Percentiles rank a stretch among this genome's conserved stretches.
phyloP scores from a whole-genome alignment of 2,329 filamentous ascomycete genomes.

The Teratosphaeria epicoccoides region DNA sequence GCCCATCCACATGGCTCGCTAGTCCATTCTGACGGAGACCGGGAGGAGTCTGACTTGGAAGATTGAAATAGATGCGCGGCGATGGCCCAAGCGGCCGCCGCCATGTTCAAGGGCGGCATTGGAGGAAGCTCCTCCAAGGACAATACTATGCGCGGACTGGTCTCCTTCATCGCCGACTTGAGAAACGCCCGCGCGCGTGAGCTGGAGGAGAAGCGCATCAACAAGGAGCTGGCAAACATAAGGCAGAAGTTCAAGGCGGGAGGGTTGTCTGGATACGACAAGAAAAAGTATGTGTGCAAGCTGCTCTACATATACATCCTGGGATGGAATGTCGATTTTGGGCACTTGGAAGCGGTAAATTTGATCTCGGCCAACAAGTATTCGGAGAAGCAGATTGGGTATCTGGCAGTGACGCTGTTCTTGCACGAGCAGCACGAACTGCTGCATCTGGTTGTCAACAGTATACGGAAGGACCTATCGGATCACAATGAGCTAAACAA shows the following conservation, averaged over 20 bases:
- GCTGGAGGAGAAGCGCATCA: constrained; percentile 97
- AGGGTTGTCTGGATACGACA: constrained; percentile 89
- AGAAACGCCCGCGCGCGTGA: constrained; percentile 90
- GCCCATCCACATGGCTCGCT: background rate
- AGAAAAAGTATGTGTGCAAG: constrained; percentile 99
- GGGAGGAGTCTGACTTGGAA: background rate
- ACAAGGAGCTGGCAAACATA: constrained; percentile 98
- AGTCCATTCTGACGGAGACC: background rate
- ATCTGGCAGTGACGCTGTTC: constrained; percentile 93
- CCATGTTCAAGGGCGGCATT: constrained; percentile 27
- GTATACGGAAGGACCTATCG: constrained; percentile 88
- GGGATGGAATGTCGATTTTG: constrained; percentile 98
- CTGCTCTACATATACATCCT: constrained; percentile 98
- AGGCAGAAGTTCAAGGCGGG: constrained; percentile 89
- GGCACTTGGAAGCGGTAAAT: constrained; percentile 95
- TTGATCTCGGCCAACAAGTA: constrained; percentile 95
- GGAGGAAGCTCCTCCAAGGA: constrained; percentile 22
- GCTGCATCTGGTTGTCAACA: constrained; percentile 92
- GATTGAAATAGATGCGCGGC: background rate
- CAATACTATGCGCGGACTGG: constrained; percentile 52
- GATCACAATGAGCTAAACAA: constrained; percentile 97
- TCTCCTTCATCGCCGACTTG: constrained; percentile 96
- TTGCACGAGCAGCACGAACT: constrained; percentile 95
- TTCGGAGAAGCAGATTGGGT: constrained; percentile 98
- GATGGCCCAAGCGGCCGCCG: constrained; percentile 26